Evolutionary conservation across 768 basidiomycete species (phyloP).

Genomic region (Tylopilus sp.): DNA sequence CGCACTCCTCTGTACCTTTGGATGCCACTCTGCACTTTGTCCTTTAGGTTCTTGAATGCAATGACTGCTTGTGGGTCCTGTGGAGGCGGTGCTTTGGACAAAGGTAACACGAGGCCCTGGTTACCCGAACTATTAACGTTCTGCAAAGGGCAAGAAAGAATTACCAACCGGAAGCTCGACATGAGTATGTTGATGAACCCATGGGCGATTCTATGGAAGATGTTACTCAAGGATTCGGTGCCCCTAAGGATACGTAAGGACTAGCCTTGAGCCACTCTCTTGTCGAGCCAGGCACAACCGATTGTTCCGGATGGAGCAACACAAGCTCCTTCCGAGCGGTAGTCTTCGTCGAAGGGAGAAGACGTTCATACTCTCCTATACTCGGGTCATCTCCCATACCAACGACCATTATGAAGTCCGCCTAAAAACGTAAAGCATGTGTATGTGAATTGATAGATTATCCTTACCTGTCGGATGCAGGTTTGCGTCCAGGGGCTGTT

Average conservation of each 20-base stretch:
- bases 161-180: constrained; percentile 77
- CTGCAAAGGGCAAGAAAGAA: not conserved
- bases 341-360: constrained; percentile 93
- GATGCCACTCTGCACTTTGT: constrained; percentile 86
- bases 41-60: constrained; percentile 89
- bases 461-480: constrained; percentile 83
- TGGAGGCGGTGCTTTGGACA: constrained; percentile 53
- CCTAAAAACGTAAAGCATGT: constrained; percentile 40
- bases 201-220: constrained; percentile 73
- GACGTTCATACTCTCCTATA: constrained; percentile 91
- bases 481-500: constrained; percentile 98
- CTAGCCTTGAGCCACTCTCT: constrained; percentile 91
- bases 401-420: constrained; percentile 91
- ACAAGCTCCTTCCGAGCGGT: constrained; percentile 98
- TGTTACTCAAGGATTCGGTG: not conserved
- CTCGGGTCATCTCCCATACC: constrained; percentile 91
- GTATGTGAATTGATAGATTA: not conserved
- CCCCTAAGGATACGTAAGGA: constrained; percentile 3
- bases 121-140: constrained; percentile 7
- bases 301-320: constrained; percentile 87
- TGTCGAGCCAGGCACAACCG: constrained; percentile 86
- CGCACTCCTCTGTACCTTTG: constrained; percentile 77
- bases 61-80: constrained; percentile 87
- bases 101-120: constrained; percentile 68
- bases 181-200: constrained; percentile 95